These are phyloP conservation scores for Sugiyamaella boreocaroliniensis DNA, from an alignment of 805 yeast species.

Conservation along the genomic window DNA sequence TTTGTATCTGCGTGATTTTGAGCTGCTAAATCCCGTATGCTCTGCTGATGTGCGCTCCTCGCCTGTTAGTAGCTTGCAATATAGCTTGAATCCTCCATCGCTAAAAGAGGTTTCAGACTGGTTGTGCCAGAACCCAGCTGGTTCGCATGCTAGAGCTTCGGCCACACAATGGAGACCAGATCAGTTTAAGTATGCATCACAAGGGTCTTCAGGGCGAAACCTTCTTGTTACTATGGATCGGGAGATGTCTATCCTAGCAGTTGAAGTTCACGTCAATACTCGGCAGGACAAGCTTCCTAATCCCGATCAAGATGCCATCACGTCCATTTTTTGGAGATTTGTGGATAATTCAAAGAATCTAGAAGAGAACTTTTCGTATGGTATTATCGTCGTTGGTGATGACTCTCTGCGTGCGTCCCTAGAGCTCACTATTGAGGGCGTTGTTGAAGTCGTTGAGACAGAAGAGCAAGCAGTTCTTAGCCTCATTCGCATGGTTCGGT, in stretches of 20 bases:
- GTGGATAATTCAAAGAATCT: slow-evolving; percentile 38
- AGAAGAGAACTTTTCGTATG: slow-evolving; percentile 8
- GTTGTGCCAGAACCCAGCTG: not conserved
- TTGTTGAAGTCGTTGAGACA: slow-evolving; percentile 38
- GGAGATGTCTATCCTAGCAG: slow-evolving; percentile 48
- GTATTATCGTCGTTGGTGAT: slow-evolving; percentile 24
- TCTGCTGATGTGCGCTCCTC: not conserved
- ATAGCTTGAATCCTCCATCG: slow-evolving; percentile 9
- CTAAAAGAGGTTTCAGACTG: slow-evolving; percentile 3
- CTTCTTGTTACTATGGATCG: not conserved
- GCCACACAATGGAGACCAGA: slow-evolving; percentile 10
- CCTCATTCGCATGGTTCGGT: slow-evolving; percentile 48
- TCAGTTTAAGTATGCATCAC: slow-evolving; percentile 6
- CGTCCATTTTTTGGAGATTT: slow-evolving; percentile 57
- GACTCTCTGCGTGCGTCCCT: slow-evolving; percentile 9
- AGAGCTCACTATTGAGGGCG: slow-evolving; percentile 9
- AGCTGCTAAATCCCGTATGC: not conserved
- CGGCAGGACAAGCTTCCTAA: slow-evolving; percentile 50
- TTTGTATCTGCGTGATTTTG: slow-evolving; percentile 11
- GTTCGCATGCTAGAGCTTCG: slow-evolving; percentile 4
- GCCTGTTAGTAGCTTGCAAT: not conserved
- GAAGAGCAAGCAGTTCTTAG: slow-evolving; percentile 56
- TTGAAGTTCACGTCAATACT: slow-evolving; percentile 65
- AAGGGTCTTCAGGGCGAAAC: slow-evolving; percentile 9
- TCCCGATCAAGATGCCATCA: slow-evolving; percentile 54